Conservation (phyloP, 2,329 filamentous ascomycete genomes). For the Chrysoporthe deuterocubensis region DNA sequence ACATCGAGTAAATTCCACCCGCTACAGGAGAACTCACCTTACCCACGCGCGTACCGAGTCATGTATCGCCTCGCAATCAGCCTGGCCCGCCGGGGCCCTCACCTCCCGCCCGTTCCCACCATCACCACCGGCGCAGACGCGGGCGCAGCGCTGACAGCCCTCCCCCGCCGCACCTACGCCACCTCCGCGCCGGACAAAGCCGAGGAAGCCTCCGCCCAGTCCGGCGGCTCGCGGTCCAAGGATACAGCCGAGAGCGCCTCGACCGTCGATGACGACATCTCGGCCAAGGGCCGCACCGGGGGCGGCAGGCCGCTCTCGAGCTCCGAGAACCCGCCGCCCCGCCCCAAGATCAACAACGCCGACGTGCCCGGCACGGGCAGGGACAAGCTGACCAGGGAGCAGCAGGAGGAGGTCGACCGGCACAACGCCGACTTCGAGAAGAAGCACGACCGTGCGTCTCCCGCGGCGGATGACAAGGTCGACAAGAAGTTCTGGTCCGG, state of each 20-base stretch:
- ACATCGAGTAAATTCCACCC: background rate
- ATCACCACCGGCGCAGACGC: background rate
- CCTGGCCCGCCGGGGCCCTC: constrained; percentile 19
- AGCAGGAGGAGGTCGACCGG: constrained; percentile 59
- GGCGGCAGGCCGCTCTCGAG: constrained; percentile 43
- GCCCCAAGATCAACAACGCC: constrained; percentile 58
- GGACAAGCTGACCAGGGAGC: constrained; percentile 50
- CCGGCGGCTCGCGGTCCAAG: constrained; percentile 43
- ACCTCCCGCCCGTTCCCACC: constrained; percentile 8
- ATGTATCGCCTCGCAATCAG: constrained; percentile 26
- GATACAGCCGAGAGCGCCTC: constrained; percentile 35
- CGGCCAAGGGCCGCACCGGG: constrained; percentile 43
- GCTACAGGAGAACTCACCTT: constrained; percentile 13
- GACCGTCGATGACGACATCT: constrained; percentile 23
- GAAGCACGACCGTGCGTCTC: constrained; percentile 52
- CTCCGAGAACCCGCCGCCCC: constrained; percentile 41
- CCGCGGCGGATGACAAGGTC: constrained; percentile 54
- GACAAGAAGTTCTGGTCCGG: constrained; percentile 55
- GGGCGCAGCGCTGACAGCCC: background rate
- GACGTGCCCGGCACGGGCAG: constrained; percentile 43
- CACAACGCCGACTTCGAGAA: constrained; percentile 63
- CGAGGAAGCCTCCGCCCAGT: constrained; percentile 35
- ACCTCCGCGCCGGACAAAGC: constrained; percentile 33
- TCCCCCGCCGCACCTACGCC: constrained; percentile 14
- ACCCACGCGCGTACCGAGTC: constrained; percentile 19